Conservation (phyloP, 495 filamentous ascomycete genomes). For the Thermothielavioides terrestris region DNA sequence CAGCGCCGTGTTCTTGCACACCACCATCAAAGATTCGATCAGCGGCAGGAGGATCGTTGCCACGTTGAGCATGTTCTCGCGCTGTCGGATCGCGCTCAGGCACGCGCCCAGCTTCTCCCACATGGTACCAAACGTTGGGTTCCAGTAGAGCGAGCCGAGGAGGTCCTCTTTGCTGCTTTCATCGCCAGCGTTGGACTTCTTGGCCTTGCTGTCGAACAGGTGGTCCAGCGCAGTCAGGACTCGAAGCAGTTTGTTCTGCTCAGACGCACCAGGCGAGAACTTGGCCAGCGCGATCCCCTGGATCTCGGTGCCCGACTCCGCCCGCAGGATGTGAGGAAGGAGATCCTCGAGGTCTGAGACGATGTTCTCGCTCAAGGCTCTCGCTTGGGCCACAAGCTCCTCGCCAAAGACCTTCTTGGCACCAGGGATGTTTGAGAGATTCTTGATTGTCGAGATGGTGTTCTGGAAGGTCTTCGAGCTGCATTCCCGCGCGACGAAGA, state of each 20-base stretch:
- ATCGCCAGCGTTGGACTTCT: conserved; percentile 49
- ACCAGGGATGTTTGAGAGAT: conserved; percentile 84
- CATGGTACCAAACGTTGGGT: conserved; percentile 75
- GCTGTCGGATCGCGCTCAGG: conserved; percentile 74
- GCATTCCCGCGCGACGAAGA: conserved; percentile 91
- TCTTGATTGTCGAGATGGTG: conserved; percentile 94
- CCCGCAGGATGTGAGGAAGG: conserved; percentile 77
- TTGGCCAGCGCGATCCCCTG: conserved; percentile 90
- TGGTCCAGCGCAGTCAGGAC: conserved; percentile 95
- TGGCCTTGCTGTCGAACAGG: conserved; percentile 68
- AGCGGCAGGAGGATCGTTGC: conserved; percentile 89
- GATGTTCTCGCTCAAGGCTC: conserved; percentile 73
- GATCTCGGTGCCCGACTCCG: conserved; percentile 82
- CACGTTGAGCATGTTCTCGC: conserved; percentile 92
- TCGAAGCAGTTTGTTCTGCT: conserved; percentile 89
- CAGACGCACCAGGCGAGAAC: conserved; percentile 90
- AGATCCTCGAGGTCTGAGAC: conserved; percentile 76
- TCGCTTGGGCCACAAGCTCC: conserved; percentile 80
- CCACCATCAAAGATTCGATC: conserved; percentile 96
- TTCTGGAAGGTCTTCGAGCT: conserved; percentile 95
- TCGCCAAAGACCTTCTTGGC: conserved; percentile 85
- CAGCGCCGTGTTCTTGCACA: conserved; percentile 93
- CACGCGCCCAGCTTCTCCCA: conserved; percentile 95
- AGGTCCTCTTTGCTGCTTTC: conserved; percentile 68
- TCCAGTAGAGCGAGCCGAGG: conserved; percentile 78